Evolutionary conservation across 805 yeast genomes (phyloP).

Genomic region (Wickerhamomyces sydowiorum): DNA sequence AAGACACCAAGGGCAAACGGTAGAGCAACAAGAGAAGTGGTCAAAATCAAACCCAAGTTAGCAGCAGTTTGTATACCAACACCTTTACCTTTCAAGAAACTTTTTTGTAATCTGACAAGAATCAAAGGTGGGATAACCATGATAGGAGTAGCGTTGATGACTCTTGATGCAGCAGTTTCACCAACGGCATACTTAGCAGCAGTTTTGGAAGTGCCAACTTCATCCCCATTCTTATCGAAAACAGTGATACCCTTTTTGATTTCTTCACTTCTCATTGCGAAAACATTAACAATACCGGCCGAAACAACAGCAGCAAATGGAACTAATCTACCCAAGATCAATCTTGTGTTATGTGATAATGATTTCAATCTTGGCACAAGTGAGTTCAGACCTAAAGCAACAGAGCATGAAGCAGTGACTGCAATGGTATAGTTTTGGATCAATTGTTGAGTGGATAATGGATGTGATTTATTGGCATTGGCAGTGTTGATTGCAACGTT

Average conservation of each 20-base stretch:
- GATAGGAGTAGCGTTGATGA: constrained; percentile 93
- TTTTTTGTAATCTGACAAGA: constrained; percentile 70
- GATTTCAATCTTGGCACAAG: constrained; percentile 79
- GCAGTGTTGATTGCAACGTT: constrained; percentile 97
- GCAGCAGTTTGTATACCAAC: constrained; percentile 57
- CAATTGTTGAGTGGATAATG: constrained; percentile 73
- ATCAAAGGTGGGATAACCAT: constrained; percentile 95
- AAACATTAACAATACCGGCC: constrained; percentile 96
- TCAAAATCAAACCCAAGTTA: constrained; percentile 82
- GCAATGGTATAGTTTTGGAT: constrained; percentile 79
- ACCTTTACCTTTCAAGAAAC: constrained; percentile 63
- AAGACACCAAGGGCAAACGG: constrained; percentile 95
- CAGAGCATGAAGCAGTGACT: constrained; percentile 91
- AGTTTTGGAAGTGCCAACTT: constrained; percentile 67
- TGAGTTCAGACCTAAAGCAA: constrained; percentile 88
- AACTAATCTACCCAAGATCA: constrained; percentile 77
- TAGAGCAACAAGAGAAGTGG: constrained; percentile 78
- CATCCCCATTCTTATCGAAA: constrained; percentile 57
- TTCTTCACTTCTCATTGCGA: constrained; percentile 94
- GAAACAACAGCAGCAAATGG: constrained; percentile 99
- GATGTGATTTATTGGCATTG: constrained; percentile 93
- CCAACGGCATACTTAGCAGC: constrained; percentile 95
- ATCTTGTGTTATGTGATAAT: constrained; percentile 62
- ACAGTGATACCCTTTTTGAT: constrained; percentile 79
- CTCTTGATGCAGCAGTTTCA: constrained; percentile 93